Evolutionary conservation across 2,329 filamentous ascomycete genomes (phyloP).

Genomic region (Sphaerulina musiva): DNA sequence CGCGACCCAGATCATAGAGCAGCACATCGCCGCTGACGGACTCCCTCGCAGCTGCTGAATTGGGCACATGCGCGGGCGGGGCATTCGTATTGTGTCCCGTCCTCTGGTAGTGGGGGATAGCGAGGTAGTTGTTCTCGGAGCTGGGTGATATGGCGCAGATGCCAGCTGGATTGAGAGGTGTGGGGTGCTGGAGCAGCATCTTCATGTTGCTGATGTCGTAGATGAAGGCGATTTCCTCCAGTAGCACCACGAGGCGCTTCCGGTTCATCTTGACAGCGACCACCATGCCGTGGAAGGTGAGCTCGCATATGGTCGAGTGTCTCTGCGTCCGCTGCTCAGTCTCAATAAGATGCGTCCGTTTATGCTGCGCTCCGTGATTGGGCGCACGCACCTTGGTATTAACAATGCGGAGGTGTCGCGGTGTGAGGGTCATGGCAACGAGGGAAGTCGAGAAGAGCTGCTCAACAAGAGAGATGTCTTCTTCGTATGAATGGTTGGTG

Average conservation of each 20-base stretch:
- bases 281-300: constrained; percentile 95
- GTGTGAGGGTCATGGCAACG: constrained; percentile 86
- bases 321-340: constrained; percentile 41
- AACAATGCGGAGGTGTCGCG: constrained; percentile 86
- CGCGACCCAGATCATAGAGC: constrained; percentile 80
- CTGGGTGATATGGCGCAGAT: constrained; percentile 88
- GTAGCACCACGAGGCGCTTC: constrained; percentile 84
- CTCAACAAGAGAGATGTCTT: constrained; percentile 88
- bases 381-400: constrained; percentile 74
- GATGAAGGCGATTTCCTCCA: constrained; percentile 94
- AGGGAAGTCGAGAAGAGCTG: constrained; percentile 98
- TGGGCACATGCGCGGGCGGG: constrained; percentile 75
- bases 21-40: constrained; percentile 88
- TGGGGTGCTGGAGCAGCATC: constrained; percentile 83
- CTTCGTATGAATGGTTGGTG: constrained; percentile 85
- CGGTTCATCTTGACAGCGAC: constrained; percentile 89
- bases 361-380: constrained; percentile 1
- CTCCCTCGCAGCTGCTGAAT: constrained; percentile 57
- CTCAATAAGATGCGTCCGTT: constrained; percentile 14
- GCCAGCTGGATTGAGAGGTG: constrained; percentile 81
- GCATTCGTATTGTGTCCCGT: constrained; percentile 31
- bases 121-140: constrained; percentile 91
- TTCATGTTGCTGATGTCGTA: constrained; percentile 99
- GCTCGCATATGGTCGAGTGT: constrained; percentile 88
- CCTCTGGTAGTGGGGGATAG: constrained; percentile 76